Evolutionary conservation across 2,329 filamentous ascomycete species (phyloP).

Genomic region (Rhynchosporium graminicola): DNA sequence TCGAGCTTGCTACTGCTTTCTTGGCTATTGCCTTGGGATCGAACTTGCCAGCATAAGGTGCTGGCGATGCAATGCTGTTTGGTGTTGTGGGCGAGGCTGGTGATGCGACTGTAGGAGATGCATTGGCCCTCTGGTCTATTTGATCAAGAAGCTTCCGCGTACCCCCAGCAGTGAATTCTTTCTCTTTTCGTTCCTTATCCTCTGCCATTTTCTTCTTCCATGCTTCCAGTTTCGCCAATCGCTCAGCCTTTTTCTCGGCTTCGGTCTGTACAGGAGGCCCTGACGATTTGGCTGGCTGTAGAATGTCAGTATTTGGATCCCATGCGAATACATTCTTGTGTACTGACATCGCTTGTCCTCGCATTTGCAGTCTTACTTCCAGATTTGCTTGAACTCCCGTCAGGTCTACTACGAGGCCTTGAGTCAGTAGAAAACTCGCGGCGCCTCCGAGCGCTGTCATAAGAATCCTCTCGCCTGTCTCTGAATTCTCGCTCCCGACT

Average conservation of each 20-base stretch:
- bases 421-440: slow-evolving; percentile 74
- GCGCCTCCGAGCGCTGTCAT: slow-evolving; percentile 63
- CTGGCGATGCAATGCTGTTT: slow-evolving; percentile 52
- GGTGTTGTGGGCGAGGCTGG: slow-evolving; percentile 53
- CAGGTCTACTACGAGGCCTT: slow-evolving; percentile 64
- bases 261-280: slow-evolving; percentile 59
- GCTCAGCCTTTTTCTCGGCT: slow-evolving; percentile 76
- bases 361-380: slow-evolving; percentile 50
- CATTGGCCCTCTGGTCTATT: slow-evolving; percentile 69
- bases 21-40: slow-evolving; percentile 85
- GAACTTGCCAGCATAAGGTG: slow-evolving; percentile 75
- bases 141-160: slow-evolving; percentile 68
- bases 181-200: slow-evolving; percentile 71
- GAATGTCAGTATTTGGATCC: slow-evolving; percentile 21
- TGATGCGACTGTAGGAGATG: slow-evolving; percentile 46
- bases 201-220: slow-evolving; percentile 89
- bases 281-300: slow-evolving; percentile 56
- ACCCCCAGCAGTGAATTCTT: slow-evolving; percentile 64
- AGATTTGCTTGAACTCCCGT: slow-evolving; percentile 60
- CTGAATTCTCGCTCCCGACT: slow-evolving; percentile 71
- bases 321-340: background rate
- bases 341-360: slow-evolving; percentile 60
- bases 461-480: slow-evolving; percentile 71
- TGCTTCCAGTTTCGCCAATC: slow-evolving; percentile 78
- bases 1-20: slow-evolving; percentile 64